These are phyloP conservation scores for Russula dissimulans DNA, from an alignment of 768 basidiomycete species.

Conservation along the genomic window DNA sequence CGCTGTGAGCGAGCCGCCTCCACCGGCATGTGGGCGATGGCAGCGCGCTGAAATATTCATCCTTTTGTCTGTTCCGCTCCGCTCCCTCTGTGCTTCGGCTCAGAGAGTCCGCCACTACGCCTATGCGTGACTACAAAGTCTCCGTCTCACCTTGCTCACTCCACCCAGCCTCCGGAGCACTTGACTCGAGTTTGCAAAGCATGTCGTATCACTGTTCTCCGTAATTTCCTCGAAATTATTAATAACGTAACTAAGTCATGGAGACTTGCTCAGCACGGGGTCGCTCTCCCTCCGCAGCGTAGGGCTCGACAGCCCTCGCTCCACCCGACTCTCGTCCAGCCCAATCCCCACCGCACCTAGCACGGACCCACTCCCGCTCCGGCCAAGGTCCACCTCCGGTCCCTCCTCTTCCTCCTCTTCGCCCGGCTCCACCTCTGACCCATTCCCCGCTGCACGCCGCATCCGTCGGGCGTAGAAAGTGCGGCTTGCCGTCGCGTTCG, in stretches of 20 bases:
- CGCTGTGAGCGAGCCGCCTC: too few species aligned
- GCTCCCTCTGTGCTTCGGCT: too few species aligned
- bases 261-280: slow-evolving; percentile 4
- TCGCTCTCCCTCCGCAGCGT: slow-evolving; percentile 19
- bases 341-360: slow-evolving; percentile 25
- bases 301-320: slow-evolving; percentile 17
- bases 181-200: too few species aligned
- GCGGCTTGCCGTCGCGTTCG: slow-evolving; percentile 82
- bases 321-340: slow-evolving; percentile 18
- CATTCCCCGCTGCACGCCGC: slow-evolving; percentile 35
- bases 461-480: slow-evolving; percentile 76
- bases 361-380: slow-evolving; percentile 28
- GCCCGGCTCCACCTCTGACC: slow-evolving; percentile 5
- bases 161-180: too few species aligned
- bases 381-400: slow-evolving; percentile 27
- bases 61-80: too few species aligned
- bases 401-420: slow-evolving; percentile 21
- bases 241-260: not conserved
- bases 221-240: too few species aligned
- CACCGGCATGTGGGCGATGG: too few species aligned
- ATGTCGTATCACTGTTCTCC: too few species aligned
- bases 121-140: too few species aligned
- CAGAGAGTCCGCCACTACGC: too few species aligned
- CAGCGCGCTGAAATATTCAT: too few species aligned
- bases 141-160: too few species aligned